A percentile compares a stretch with the other conserved stretches of the same genome.
phyloP scores from a whole-genome alignment of 2,329 filamentous ascomycete species.

The Coniochaeta sp. region DNA sequence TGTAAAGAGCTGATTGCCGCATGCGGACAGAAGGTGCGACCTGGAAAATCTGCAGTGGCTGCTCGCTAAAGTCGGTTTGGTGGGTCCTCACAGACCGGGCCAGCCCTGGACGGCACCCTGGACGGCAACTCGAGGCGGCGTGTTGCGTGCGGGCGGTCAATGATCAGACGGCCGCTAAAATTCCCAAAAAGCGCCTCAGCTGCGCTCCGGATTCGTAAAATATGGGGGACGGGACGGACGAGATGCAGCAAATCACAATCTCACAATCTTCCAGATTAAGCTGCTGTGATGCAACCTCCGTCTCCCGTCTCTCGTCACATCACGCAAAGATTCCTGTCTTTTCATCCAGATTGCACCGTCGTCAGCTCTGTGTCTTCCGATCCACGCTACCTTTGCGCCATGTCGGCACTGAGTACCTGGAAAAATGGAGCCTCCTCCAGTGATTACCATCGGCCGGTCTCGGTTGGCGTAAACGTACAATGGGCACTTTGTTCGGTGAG shows the following conservation, averaged over 20 bases:
- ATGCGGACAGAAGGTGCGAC: background rate
- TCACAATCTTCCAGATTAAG: constrained; percentile 1
- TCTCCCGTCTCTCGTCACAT: background rate
- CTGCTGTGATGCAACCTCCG: background rate
- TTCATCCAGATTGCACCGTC: constrained; percentile 16
- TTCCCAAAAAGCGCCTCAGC: background rate
- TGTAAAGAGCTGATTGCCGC: background rate
- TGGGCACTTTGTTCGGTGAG: background rate
- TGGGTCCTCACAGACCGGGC: background rate
- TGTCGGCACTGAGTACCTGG: background rate
- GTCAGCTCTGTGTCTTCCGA: constrained; percentile 9
- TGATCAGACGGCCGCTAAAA: background rate
- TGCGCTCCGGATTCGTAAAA: background rate
- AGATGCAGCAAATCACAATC: background rate
- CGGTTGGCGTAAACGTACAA: background rate
- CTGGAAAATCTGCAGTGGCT: background rate
- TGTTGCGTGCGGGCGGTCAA: too few species aligned
- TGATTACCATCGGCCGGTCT: constrained; percentile 2
- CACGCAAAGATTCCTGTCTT: constrained; percentile 1
- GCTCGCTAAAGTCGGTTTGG: background rate
- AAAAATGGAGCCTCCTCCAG: constrained; percentile 1
- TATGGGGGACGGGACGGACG: background rate
- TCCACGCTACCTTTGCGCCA: background rate
- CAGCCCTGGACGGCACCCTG: too few species aligned
- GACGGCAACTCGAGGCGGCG: too few species aligned